Conservation (phyloP, 805 yeast species). For the Saccharomycopsis sp. region DNA sequence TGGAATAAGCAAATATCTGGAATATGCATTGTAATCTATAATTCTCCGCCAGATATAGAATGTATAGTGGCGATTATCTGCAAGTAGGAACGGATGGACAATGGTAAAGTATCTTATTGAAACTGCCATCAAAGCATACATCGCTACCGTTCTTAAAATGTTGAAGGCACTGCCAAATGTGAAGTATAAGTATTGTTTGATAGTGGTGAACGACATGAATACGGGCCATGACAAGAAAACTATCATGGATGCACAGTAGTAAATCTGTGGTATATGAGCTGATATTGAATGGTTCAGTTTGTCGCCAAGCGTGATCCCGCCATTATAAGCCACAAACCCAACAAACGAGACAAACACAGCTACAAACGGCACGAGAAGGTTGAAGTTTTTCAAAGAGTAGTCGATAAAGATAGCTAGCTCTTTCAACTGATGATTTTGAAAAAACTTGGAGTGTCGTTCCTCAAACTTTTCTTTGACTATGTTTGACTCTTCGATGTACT, state of each 20-base stretch:
- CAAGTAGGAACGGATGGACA: constrained; percentile 83
- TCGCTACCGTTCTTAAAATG: constrained; percentile 11
- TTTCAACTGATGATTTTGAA: background rate
- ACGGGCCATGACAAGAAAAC: constrained; percentile 64
- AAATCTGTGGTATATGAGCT: constrained; percentile 71
- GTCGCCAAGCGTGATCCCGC: constrained; percentile 89
- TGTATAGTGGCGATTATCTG: constrained; percentile 91
- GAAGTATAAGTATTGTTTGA: constrained; percentile 32
- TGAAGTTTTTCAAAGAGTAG: constrained; percentile 12
- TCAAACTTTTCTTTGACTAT: background rate
- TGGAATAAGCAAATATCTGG: constrained; percentile 50
- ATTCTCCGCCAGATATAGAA: constrained; percentile 76
- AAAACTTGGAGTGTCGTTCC: background rate
- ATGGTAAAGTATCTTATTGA: constrained; percentile 59
- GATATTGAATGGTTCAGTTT: constrained; percentile 73
- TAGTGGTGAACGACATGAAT: constrained; percentile 44
- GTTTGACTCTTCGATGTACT: background rate
- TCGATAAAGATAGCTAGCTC: constrained; percentile 18
- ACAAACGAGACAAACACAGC: constrained; percentile 48
- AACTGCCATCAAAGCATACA: constrained; percentile 33
- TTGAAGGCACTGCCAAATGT: constrained; percentile 25
- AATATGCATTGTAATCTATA: constrained; percentile 42
- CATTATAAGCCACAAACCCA: constrained; percentile 56
- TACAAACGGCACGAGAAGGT: constrained; percentile 40
- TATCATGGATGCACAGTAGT: constrained; percentile 67